These are phyloP conservation scores for Craterostigma plantagineum DNA, from an alignment of 257 asterid genomes.

Conservation along the genomic window DNA sequence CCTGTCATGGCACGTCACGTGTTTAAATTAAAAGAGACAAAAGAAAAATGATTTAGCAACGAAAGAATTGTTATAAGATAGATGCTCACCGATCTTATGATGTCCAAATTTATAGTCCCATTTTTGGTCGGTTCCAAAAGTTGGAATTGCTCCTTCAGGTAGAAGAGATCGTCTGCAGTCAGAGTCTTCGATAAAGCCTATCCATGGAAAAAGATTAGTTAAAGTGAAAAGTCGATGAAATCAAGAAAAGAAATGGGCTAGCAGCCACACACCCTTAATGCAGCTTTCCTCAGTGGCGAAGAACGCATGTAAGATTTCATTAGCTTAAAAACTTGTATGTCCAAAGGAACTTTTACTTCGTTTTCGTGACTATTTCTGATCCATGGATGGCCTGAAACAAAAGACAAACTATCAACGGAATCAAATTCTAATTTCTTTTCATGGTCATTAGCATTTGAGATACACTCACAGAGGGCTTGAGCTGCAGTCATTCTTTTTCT, in stretches of 20 bases:
- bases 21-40: neutral
- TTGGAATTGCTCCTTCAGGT: constrained; percentile 5
- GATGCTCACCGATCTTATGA: constrained; percentile 43
- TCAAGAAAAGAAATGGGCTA: neutral
- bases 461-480: constrained; percentile 73
- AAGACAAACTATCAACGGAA: constrained; percentile 2
- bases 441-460: neutral
- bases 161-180: constrained; percentile 3
- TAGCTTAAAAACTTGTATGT: constrained; percentile 58
- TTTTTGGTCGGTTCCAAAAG: constrained; percentile 59
- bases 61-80: neutral
- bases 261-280: constrained; percentile 42
- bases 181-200: constrained; percentile 23
- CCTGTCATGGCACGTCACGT: constrained; percentile 24
- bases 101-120: constrained; percentile 51
- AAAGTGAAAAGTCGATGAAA: neutral
- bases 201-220: constrained; percentile 4
- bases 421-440: neutral
- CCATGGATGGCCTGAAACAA: constrained; percentile 86
- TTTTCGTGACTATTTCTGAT: constrained; percentile 22
- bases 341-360: constrained; percentile 52
- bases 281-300: constrained; percentile 90
- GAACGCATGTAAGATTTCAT: constrained; percentile 89
- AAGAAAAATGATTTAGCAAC: neutral
- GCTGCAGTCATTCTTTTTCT: constrained; percentile 91